Conservation (phyloP, 2,329 filamentous ascomycete species). For the Arachnomyces sp. region DNA sequence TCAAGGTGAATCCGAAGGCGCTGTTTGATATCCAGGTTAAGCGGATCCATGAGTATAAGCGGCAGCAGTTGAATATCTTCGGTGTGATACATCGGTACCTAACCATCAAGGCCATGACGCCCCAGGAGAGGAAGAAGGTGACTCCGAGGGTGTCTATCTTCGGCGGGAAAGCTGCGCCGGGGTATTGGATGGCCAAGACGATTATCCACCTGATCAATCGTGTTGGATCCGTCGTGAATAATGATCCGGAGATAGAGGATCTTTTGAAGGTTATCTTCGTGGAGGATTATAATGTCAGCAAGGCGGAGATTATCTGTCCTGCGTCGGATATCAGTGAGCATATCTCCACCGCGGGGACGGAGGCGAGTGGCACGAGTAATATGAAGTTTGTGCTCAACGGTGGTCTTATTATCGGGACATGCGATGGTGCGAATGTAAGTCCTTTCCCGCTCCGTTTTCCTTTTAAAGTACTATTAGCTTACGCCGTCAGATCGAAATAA, state of each 20-base stretch:
- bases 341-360: conserved; percentile 94
- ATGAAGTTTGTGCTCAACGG: conserved; percentile 99
- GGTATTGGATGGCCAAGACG: conserved; percentile 99
- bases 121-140: conserved; percentile 79
- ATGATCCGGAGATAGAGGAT: conserved; percentile 84
- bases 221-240: conserved; percentile 84
- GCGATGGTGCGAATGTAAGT: conserved; percentile 91
- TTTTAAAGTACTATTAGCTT: conserved; percentile 1
- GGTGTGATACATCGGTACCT: conserved; percentile 94
- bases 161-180: conserved; percentile 92
- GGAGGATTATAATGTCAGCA: conserved; percentile 98
- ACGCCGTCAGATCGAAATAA: conserved; percentile 73
- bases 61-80: conserved; percentile 98
- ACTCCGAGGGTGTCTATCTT: conserved; percentile 90
- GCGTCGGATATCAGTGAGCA: conserved; percentile 97
- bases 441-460: background rate
- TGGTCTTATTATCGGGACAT: conserved; percentile 93
- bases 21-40: conserved; percentile 98
- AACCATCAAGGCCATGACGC: conserved; percentile 73
- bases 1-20: conserved; percentile 76
- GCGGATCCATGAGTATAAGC: conserved; percentile 98
- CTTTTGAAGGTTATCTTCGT: conserved; percentile 95
- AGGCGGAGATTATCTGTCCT: conserved; percentile 92
- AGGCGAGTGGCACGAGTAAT: conserved; percentile 83
- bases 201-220: conserved; percentile 95